Conservation (phyloP, 2,329 filamentous ascomycete species). For the Emmonsia crescens region DNA sequence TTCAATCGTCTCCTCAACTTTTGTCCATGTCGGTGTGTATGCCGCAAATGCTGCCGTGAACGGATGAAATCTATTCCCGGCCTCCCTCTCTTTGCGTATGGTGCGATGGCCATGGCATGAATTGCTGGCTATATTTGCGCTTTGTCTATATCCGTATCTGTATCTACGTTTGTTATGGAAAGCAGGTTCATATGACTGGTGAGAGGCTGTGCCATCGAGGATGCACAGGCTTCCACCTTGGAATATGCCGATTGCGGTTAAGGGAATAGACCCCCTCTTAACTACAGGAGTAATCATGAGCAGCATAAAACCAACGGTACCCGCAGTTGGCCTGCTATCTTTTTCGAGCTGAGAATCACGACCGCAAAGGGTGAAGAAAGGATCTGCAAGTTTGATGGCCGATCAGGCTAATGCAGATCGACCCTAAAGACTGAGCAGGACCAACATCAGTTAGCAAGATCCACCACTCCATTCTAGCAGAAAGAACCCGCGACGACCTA, state of each 20-base stretch:
- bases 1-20: constrained; percentile 18
- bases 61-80: constrained; percentile 18
- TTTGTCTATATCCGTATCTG: neutral
- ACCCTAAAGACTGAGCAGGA: constrained; percentile 20
- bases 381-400: constrained; percentile 17
- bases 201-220: constrained; percentile 23
- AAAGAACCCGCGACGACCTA: too few relatives aligned
- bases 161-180: constrained; percentile 8
- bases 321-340: neutral
- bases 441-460: too few relatives aligned
- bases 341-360: neutral
- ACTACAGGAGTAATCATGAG: neutral
- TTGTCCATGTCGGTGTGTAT: constrained; percentile 20
- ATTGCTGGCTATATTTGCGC: constrained; percentile 24
- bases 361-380: constrained; percentile 3
- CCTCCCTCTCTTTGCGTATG: constrained; percentile 19
- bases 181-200: constrained; percentile 24
- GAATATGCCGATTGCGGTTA: constrained; percentile 22
- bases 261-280: neutral
- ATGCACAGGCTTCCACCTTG: constrained; percentile 21
- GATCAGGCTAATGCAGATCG: constrained; percentile 15
- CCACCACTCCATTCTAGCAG: too few relatives aligned
- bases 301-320: neutral
- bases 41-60: constrained; percentile 18
- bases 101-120: constrained; percentile 24